Evolutionary conservation across 441 rosid species (phyloP).

Genomic region (Populus hybrid): DNA sequence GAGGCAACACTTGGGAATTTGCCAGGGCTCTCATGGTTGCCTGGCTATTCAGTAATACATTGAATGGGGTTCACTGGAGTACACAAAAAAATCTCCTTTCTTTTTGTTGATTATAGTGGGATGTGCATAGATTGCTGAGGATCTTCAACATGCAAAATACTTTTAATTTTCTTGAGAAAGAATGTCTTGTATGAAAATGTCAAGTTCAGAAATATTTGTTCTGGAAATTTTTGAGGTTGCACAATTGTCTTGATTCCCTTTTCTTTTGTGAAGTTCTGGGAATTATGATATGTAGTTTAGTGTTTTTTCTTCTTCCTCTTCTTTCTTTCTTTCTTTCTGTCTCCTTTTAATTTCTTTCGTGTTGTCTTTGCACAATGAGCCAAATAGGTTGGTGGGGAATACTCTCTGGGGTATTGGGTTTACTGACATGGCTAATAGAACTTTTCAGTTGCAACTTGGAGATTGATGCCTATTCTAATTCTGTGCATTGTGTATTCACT

Average conservation of each 20-base stretch:
- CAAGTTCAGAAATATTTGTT: neutral
- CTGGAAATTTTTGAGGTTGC: neutral
- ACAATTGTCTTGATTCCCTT: neutral
- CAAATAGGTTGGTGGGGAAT: neutral
- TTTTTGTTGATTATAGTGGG: neutral
- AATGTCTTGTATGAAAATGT: conserved; percentile 1
- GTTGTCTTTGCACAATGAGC: neutral
- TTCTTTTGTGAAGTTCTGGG: conserved; percentile 2
- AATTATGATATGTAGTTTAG: neutral
- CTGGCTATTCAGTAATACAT: conserved; percentile 32
- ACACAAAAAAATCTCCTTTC: conserved; percentile 2
- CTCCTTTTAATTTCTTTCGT: neutral
- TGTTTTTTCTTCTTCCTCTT: no score
- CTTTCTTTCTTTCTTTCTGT: neutral
- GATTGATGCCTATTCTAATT: neutral
- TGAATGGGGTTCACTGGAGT: conserved; percentile 31
- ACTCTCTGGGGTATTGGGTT: neutral
- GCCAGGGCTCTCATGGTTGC: conserved; percentile 32
- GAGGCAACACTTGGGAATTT: conserved; percentile 25
- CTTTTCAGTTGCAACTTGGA: neutral
- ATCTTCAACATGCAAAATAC: neutral
- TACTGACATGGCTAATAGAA: neutral
- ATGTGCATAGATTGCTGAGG: neutral
- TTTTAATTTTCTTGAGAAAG: neutral
- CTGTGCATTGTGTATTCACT: neutral